Conservation (phyloP, 148 eudicot species). For the Persicaria tinctoria region DNA sequence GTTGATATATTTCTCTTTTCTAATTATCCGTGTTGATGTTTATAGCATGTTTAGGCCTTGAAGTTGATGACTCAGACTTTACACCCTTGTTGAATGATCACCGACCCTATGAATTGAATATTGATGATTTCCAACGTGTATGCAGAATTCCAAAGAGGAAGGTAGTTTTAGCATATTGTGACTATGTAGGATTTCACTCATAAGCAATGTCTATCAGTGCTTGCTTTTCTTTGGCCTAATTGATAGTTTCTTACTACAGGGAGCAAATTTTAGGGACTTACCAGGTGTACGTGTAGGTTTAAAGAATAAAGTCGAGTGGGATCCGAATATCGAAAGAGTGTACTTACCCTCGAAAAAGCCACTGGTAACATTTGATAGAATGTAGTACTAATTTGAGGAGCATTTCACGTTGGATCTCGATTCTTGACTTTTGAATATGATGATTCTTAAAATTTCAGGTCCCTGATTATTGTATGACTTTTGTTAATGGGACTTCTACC, state of each 20-base stretch:
- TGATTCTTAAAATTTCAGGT: constrained; percentile 33
- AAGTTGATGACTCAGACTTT: constrained; percentile 7
- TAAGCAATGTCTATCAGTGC: no score
- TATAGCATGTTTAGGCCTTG: constrained; percentile 33
- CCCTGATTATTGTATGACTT: constrained; percentile 71
- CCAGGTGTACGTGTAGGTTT: constrained; percentile 47
- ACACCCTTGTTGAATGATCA: constrained; percentile 46
- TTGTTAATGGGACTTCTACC: constrained; percentile 44
- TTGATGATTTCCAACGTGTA: constrained; percentile 66
- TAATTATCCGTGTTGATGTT: not conserved
- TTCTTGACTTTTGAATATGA: not conserved
- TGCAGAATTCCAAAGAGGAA: constrained; percentile 57
- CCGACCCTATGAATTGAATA: constrained; percentile 43
- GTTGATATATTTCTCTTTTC: not conserved
- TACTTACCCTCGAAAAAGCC: constrained; percentile 58
- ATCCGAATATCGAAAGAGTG: constrained; percentile 44
- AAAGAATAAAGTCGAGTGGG: constrained; percentile 52
- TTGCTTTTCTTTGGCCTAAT: no score
- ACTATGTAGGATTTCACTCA: no score
- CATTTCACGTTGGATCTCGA: not conserved
- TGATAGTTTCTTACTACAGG: constrained; percentile 20
- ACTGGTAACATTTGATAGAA: constrained; percentile 33
- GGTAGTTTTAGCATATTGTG: constrained; percentile 25
- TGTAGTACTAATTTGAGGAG: not conserved
- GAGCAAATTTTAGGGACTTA: constrained; percentile 71